Conservation (phyloP, 2,329 filamentous ascomycete species). For the Metarhizium anisopliae region DNA sequence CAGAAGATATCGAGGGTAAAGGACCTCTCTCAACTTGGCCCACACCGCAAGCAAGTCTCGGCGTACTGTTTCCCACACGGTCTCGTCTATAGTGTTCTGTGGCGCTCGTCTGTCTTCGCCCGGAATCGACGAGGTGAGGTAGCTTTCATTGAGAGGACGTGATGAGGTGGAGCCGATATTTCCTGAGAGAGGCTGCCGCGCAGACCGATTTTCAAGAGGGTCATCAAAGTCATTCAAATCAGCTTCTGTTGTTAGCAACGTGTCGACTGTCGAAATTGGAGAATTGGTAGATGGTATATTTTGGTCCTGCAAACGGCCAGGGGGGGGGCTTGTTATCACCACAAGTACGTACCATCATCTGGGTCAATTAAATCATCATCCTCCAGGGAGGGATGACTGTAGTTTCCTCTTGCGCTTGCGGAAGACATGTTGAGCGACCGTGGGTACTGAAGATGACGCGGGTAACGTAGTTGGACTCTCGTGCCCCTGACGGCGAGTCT, state of each 20-base stretch:
- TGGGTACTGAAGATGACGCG: neutral
- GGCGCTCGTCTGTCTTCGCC: conserved; percentile 88
- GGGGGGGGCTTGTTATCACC: neutral
- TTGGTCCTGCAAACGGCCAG: too few species aligned
- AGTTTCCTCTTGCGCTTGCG: conserved; percentile 43
- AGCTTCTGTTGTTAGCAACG: conserved; percentile 36
- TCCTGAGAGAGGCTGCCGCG: conserved; percentile 73
- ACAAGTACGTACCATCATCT: conserved; percentile 55
- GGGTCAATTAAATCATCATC: conserved; percentile 71
- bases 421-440: conserved; percentile 31
- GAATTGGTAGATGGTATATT: neutral
- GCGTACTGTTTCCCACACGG: conserved; percentile 92
- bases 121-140: conserved; percentile 80
- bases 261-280: neutral
- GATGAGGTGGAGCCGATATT: conserved; percentile 62
- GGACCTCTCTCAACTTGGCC: conserved; percentile 96
- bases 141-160: conserved; percentile 59
- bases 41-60: conserved; percentile 88
- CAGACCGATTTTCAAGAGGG: conserved; percentile 59
- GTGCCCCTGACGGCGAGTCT: neutral
- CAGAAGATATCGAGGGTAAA: conserved; percentile 91
- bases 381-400: conserved; percentile 50
- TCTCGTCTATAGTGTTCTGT: conserved; percentile 92
- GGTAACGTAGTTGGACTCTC: neutral
- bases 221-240: conserved; percentile 92